Percentiles rank a stretch among this genome's conserved stretches.
Conservation (phyloP, 345 rosid genomes). For the Ceriops tagal region DNA sequence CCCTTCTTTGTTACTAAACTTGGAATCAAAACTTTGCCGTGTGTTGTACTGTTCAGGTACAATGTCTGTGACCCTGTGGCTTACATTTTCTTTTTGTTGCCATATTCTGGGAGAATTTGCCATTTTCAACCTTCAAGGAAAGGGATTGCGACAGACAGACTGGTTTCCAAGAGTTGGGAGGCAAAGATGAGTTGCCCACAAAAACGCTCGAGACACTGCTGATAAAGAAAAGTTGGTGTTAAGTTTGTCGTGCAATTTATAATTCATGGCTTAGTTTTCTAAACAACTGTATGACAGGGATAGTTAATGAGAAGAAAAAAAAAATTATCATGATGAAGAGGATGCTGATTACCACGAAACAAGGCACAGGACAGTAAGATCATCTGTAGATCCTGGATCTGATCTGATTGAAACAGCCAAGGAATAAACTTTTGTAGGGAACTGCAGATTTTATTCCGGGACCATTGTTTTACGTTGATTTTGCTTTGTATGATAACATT, state of each 20-base stretch:
- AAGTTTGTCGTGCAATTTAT: not conserved
- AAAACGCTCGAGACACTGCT: constrained; percentile 53
- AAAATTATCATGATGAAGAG: constrained; percentile 47
- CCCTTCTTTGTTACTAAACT: constrained; percentile 90
- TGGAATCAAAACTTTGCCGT: constrained; percentile 85
- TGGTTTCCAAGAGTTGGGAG: constrained; percentile 89
- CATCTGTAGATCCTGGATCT: constrained; percentile 54
- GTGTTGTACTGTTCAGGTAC: constrained; percentile 82
- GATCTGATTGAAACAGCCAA: constrained; percentile 59
- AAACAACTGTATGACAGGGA: constrained; percentile 37
- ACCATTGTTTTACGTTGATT: no score
- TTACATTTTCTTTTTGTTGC: not conserved
- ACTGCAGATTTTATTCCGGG: not conserved
- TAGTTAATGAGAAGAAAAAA: constrained; percentile 63
- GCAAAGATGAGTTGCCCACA: constrained; percentile 73
- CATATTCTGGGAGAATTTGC: not conserved
- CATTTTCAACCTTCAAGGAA: constrained; percentile 34
- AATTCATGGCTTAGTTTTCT: constrained; percentile 8
- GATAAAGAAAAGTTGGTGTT: constrained; percentile 55
- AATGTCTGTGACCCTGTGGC: not conserved
- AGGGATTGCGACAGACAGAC: constrained; percentile 68
- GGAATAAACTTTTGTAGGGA: not conserved
- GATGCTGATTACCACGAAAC: constrained; percentile 50
- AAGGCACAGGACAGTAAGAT: constrained; percentile 54
- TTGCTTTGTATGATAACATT: no score